Evolutionary conservation across 1,284 basidiomycete genomes (phyloP).

Genomic region (Veloboletus limbatus): DNA sequence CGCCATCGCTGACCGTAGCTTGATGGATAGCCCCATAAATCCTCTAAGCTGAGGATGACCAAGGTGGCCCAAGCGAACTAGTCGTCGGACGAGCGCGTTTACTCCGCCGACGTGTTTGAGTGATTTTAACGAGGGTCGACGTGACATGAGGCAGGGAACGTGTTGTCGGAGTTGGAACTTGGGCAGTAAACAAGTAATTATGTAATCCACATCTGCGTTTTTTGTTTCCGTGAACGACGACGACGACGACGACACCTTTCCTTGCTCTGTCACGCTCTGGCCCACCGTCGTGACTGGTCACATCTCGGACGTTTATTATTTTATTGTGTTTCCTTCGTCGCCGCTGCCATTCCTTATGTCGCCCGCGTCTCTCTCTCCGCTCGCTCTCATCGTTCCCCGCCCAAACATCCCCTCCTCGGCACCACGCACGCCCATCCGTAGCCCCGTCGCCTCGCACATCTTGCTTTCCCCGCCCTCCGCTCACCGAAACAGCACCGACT

Average conservation of each 20-base stretch:
- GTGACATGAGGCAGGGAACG: conserved; percentile 27
- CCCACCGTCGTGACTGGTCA: conserved; percentile 11
- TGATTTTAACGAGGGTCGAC: conserved; percentile 24
- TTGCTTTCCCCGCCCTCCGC: conserved; percentile 46
- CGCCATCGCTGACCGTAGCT: conserved; percentile 8
- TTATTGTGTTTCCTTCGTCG: conserved; percentile 11
- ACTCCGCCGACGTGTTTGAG: no score
- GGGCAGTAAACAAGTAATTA: conserved; percentile 25
- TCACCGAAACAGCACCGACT: conserved; percentile 72
- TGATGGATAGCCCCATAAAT: conserved; percentile 20
- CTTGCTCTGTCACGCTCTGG: conserved; percentile 18
- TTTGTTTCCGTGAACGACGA: conserved; percentile 27
- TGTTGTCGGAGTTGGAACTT: conserved; percentile 24
- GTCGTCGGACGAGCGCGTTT: no score
- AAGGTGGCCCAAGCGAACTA: no score
- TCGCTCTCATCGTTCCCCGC: conserved; percentile 55
- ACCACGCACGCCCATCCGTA: conserved; percentile 51
- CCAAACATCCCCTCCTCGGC: conserved; percentile 45
- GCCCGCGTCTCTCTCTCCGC: conserved; percentile 44
- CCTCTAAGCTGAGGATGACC: conserved; percentile 16
- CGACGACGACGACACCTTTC: conserved; percentile 22
- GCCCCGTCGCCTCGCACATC: conserved; percentile 44
- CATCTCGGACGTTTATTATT: conserved; percentile 25
- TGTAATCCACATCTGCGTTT: conserved; percentile 19
- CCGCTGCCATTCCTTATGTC: conserved; percentile 34